Evolutionary conservation across 352 stramenopile species (phyloP).

Genomic region (Globisporangium canariense): DNA sequence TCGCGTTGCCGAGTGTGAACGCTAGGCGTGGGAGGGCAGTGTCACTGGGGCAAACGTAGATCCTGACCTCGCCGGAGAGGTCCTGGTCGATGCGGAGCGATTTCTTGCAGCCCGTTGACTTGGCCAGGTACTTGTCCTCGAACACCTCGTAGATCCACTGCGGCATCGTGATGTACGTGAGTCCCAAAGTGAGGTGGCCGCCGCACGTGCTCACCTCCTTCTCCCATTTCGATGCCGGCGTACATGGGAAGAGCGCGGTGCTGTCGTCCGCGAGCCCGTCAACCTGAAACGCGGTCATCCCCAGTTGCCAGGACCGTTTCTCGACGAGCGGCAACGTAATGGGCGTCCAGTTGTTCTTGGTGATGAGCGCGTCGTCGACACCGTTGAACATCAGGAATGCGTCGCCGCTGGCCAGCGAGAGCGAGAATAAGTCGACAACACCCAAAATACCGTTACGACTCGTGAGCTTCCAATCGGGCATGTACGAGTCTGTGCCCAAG

Average conservation of each 20-base stretch:
- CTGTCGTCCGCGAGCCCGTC: background rate
- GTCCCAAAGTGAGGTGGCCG: background rate
- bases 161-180: constrained; percentile 3
- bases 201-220: background rate
- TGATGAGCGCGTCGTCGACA: background rate
- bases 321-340: background rate
- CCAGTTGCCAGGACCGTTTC: background rate
- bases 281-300: constrained; percentile 6
- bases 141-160: background rate
- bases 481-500: background rate
- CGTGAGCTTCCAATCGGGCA: background rate
- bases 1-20: constrained; percentile 1
- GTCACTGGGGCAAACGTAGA: background rate
- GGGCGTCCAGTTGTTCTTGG: background rate
- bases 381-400: constrained; percentile 7
- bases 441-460: background rate
- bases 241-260: background rate
- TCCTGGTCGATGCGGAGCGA: background rate
- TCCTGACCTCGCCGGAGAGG: background rate
- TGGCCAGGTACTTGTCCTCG: background rate
- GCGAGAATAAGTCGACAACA: background rate
- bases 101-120: background rate
- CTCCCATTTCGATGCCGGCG: background rate
- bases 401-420: background rate
- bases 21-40: background rate